These are phyloP conservation scores for Eucalyptus grandis DNA, from an alignment of 345 rosid species.

Conservation along the genomic window DNA sequence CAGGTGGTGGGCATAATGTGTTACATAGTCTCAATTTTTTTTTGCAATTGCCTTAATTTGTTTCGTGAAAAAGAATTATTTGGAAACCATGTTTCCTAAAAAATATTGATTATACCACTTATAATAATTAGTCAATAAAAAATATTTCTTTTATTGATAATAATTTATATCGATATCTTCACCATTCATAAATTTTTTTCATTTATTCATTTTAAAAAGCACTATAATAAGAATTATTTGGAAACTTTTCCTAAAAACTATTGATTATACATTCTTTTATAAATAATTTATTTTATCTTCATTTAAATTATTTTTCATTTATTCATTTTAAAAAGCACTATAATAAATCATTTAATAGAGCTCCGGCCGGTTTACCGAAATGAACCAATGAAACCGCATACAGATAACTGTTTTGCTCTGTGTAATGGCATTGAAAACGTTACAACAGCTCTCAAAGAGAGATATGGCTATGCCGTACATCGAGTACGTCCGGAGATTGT, in stretches of 20 bases:
- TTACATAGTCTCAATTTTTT: neutral
- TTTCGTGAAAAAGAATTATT: rapidly evolving
- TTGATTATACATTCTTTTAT: too few species aligned
- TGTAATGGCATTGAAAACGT: neutral
- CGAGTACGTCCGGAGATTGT: neutral
- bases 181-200: neutral
- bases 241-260: neutral
- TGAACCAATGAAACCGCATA: neutral
- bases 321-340: neutral
- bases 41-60: neutral
- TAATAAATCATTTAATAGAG: neutral
- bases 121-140: neutral
- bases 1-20: neutral
- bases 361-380: neutral
- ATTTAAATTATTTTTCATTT: neutral
- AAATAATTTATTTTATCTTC: too few species aligned
- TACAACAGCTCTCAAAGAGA: neutral
- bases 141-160: neutral
- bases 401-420: neutral
- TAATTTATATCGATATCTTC: neutral
- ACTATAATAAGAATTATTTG: neutral
- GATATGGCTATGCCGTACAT: neutral
- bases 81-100: neutral
- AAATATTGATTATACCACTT: neutral
- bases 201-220: too few species aligned